A percentile compares a stretch with the other conserved stretches of the same genome.
Conservation (phyloP, 352 stramenopile genomes). For the Hyaloperonospora arabidopsidis region DNA sequence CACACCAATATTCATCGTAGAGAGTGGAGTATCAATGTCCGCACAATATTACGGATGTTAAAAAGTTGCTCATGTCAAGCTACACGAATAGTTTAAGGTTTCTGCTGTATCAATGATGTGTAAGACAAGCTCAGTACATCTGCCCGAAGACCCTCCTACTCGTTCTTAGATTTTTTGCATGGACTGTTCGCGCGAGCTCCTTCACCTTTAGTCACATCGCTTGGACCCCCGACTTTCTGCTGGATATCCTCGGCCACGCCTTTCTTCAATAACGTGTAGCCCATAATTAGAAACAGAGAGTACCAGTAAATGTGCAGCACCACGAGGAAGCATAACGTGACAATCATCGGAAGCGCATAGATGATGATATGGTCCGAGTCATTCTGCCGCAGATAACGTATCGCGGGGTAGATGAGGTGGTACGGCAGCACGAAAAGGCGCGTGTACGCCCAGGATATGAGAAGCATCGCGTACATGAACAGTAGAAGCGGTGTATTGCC, state of each 20-base stretch:
- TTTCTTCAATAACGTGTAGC: slow-evolving; percentile 35
- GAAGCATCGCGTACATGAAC: slow-evolving; percentile 29
- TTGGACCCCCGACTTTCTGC: slow-evolving; percentile 19
- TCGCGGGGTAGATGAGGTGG: slow-evolving; percentile 27
- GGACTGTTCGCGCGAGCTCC: no score
- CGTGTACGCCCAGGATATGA: slow-evolving; percentile 38
- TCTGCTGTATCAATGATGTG: no score
- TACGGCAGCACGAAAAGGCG: slow-evolving; percentile 39
- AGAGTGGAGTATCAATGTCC: no score
- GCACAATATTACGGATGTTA: no score
- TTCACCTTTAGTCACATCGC: no score
- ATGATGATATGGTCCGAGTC: not conserved
- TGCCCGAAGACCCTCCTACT: no score
- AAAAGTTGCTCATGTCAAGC: no score
- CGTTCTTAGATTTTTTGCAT: no score
- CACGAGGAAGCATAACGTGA: slow-evolving; percentile 36
- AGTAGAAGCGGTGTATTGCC: slow-evolving; percentile 24
- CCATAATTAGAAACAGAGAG: slow-evolving; percentile 39
- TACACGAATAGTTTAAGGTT: no score
- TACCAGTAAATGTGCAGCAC: slow-evolving; percentile 47
- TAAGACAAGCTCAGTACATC: no score
- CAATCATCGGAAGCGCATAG: slow-evolving; percentile 23
- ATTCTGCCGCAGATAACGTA: not conserved
- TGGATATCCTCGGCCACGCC: slow-evolving; percentile 39
- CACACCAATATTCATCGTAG: no score